phyloP scores from a whole-genome alignment of 768 basidiomycete genomes.

The Candolleomyces efflorescens region DNA sequence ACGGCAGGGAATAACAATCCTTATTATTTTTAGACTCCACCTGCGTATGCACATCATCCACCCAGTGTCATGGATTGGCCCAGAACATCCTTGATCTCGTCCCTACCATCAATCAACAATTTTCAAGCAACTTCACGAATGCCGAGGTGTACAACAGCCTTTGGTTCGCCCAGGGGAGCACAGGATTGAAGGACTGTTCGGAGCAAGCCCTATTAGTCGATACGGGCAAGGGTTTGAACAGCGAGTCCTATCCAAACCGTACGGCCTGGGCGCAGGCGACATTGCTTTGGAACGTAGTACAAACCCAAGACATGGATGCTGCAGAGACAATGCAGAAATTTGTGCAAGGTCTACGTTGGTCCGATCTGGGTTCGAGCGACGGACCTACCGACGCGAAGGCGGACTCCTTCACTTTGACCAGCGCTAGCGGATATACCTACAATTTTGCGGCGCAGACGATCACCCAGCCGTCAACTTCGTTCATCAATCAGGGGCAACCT shows the following conservation, averaged over 20 bases:
- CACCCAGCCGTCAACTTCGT: slow-evolving; percentile 38
- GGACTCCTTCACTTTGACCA: slow-evolving; percentile 34
- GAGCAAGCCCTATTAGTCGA: slow-evolving; percentile 54
- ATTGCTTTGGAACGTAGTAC: slow-evolving; percentile 55
- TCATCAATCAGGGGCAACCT: slow-evolving; percentile 43
- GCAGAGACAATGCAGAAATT: slow-evolving; percentile 40
- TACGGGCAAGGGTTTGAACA: slow-evolving; percentile 40
- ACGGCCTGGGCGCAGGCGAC: slow-evolving; percentile 57
- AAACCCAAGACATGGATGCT: slow-evolving; percentile 41
- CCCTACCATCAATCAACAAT: slow-evolving; percentile 44
- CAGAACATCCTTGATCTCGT: slow-evolving; percentile 46
- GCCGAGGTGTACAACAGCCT: slow-evolving; percentile 42
- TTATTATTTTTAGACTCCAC: slow-evolving; percentile 45
- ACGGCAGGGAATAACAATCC: slow-evolving; percentile 4
- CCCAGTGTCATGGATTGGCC: slow-evolving; percentile 49
- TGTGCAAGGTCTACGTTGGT: slow-evolving; percentile 47
- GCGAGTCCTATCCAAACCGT: slow-evolving; percentile 38
- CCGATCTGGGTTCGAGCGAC: slow-evolving; percentile 30
- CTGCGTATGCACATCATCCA: slow-evolving; percentile 53
- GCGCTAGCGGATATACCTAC: slow-evolving; percentile 52
- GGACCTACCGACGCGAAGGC: slow-evolving; percentile 32
- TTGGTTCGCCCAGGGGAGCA: slow-evolving; percentile 45
- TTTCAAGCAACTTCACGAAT: slow-evolving; percentile 42
- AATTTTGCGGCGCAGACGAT: slow-evolving; percentile 58
- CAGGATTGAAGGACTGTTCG: slow-evolving; percentile 42